Evolutionary conservation across 768 basidiomycete genomes (phyloP), one percentile per base, ranked within the genome.

Genomic region (Gyrodon lividus): DNA sequence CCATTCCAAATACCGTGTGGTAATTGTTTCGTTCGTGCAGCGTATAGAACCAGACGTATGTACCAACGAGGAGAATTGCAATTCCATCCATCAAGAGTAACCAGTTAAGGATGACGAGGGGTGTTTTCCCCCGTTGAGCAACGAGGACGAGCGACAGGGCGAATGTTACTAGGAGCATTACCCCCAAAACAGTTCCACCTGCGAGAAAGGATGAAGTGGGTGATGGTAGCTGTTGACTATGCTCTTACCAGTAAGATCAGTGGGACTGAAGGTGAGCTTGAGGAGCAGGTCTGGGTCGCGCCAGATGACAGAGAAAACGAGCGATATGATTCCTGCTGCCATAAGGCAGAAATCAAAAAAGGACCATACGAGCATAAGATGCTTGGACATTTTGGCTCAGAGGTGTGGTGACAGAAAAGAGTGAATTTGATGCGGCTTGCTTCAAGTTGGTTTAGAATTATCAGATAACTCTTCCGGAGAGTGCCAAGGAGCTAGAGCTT

Each of bases 21-120:
- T 85, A 95, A 59, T 89, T 82, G 39, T 71, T 69, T 23, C 86
- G 81, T 65, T 92, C 86, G 49, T 77, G 69, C 16, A 95, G 75
- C 5, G 92, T 91, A 64, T 72, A 89, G 70, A 87, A 82, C 93
- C 93, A 96, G 45, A 95, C 72, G 57, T 81, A 78, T 19, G 84
- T 80, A 53, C 89, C 92, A 23, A 90, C 70, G 46, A 83, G 60
- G 43, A 86, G 69, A 37, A 87, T 77, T 22, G 77, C 75, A 39
- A 87, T 58, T 7, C 77, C 78, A 60, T 93, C 85, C 35, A 76
- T 50, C 31, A 94, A 67, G 46, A 94, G 82, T 23, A 76, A 60
- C 74, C 86, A 91, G 70, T 92, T 93, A 59, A 92, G 81, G 34
- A 87, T 66, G 55, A 87, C 80, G 34, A 96, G 81, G 39, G 87